Evolutionary conservation across 495 filamentous ascomycete species (phyloP), one percentile per base, ranked within the genome.

Genomic region (Neurospora sp.): DNA sequence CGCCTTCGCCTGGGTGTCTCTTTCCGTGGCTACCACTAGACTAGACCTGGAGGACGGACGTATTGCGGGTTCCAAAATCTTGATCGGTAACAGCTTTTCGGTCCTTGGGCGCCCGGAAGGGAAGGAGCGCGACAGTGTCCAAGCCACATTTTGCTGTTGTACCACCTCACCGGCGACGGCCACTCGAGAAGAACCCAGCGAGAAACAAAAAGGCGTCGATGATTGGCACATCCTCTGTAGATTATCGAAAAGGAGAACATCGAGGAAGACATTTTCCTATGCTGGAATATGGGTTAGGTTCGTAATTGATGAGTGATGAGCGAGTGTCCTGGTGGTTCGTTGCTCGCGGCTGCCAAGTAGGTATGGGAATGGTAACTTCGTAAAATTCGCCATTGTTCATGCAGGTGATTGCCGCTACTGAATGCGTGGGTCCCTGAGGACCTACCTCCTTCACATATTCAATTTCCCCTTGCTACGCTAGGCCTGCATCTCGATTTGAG

Each of bases 61-160:
- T 14, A 65, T 17, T 65, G 53, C 14, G 53, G 27, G 27, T 65
- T 35, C 53, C 12, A 35, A 35, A 12, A 27, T 59, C 48, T 27
- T 59, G 20, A 22, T 27, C 48, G 48, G 27, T 59, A 27, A 27
- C 48, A 59, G 48, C 9, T 35, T 61, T 37, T 65, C 14, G 53
- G 27, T 37, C 27, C 12, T 35, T 8, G 53, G 14, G 53, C 27
- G 53, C 53, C 53, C 31, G 6, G 53, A 37, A 17, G 27, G 27
- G 53, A 17, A 65, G 53, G 53, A 65, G 53, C 53, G 53, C 53
- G 53, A 65, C 53, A 65, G 27, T 65, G 53, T 65, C 31, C 71
- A 70, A 69, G 74, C 74, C 71, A 73, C 74, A 70, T 70, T 35
- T 73, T 69, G 69, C 74, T 75, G 74, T 72, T 31, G 74, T 75